Conservation (phyloP, 2,329 filamentous ascomycete genomes). For the Lasiodiplodia hormozganensis region DNA sequence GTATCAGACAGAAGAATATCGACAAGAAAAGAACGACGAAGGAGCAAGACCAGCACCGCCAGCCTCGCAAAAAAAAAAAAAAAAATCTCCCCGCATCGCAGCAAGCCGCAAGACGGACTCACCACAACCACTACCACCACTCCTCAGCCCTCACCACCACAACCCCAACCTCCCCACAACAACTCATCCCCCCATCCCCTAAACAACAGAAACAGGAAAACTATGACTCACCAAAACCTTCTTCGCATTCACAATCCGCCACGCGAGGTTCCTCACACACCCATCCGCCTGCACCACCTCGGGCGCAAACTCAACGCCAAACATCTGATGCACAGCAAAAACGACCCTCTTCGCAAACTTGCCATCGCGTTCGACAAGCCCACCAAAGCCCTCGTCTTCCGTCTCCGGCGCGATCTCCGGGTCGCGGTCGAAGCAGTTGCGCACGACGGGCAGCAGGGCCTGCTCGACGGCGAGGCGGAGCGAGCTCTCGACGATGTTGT, state of each 20-base stretch:
- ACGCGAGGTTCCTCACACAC: conserved; percentile 86
- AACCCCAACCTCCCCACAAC: too few species aligned
- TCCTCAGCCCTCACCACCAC: too few species aligned
- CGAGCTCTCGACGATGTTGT: conserved; percentile 54
- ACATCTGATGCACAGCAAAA: conserved; percentile 94
- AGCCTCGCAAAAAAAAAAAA: background rate
- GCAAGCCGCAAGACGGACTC: too few species aligned
- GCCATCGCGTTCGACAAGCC: conserved; percentile 81
- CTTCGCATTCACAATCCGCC: conserved; percentile 95
- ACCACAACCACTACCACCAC: too few species aligned
- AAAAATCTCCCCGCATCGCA: background rate
- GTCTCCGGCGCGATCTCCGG: conserved; percentile 86
- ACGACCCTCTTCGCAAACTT: conserved; percentile 92
- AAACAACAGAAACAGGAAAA: conserved; percentile 2
- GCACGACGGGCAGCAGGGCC: conserved; percentile 80
- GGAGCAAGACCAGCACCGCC: too few species aligned
- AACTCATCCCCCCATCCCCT: background rate
- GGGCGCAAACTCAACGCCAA: conserved; percentile 93
- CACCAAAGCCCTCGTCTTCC: conserved; percentile 82
- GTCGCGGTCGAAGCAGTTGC: conserved; percentile 92
- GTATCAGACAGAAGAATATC: background rate
- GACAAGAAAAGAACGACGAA: background rate
- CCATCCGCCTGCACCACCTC: conserved; percentile 93
- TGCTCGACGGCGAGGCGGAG: conserved; percentile 76
- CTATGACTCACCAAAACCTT: conserved; percentile 78